phyloP scores from a whole-genome alignment of 176 grass and related monocot species.

The Avena atlantica region DNA sequence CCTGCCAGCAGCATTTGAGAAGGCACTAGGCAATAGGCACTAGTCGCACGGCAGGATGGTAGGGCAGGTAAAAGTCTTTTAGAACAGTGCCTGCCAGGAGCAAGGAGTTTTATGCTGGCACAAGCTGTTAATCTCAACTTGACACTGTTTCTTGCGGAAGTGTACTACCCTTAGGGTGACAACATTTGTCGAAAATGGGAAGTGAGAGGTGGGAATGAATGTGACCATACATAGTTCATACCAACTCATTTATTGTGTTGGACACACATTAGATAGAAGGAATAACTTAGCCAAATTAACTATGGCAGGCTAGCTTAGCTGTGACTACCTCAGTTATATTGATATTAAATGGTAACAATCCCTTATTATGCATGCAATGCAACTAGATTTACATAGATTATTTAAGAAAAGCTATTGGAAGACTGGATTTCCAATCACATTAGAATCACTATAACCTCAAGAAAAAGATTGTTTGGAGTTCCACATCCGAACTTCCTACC shows the following conservation, averaged over 20 bases:
- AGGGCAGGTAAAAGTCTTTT: neutral
- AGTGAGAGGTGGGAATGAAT: neutral
- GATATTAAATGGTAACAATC: neutral
- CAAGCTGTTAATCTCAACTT: neutral
- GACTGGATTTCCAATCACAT: neutral
- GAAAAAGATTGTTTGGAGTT: neutral
- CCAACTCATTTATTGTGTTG: neutral
- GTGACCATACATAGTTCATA: neutral
- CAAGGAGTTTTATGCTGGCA: neutral
- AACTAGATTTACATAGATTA: neutral
- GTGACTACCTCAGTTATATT: slow-evolving; percentile 2
- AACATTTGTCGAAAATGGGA: neutral
- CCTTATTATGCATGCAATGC: neutral
- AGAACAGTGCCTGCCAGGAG: neutral
- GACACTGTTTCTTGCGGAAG: neutral
- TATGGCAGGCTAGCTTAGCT: slow-evolving; percentile 6
- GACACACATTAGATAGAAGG: neutral
- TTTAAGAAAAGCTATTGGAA: neutral
- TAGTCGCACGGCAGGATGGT: neutral
- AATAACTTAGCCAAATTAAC: slow-evolving; percentile 2
- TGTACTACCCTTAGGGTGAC: neutral
- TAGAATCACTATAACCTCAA: neutral
- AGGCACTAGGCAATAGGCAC: neutral
- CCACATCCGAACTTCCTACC: neutral
- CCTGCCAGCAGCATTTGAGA: neutral